phyloP scores from a whole-genome alignment of 441 rosid genomes.

The Jatropha podagrica region DNA sequence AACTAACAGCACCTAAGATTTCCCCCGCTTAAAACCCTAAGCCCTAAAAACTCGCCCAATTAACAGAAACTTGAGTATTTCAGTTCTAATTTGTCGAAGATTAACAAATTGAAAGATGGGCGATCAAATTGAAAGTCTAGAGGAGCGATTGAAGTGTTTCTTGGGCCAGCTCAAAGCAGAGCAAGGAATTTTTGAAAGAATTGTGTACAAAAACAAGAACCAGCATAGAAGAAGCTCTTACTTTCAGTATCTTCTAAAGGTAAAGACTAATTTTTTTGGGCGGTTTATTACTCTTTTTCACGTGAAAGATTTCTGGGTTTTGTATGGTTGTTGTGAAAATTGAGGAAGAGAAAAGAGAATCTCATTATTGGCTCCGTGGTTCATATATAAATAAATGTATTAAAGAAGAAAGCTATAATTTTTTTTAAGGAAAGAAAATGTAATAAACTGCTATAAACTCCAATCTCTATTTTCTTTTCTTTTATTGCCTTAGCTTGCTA shows the following conservation, averaged over 20 bases:
- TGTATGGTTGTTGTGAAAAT: background rate
- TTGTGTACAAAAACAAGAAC: conserved; percentile 88
- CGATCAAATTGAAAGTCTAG: conserved; percentile 35
- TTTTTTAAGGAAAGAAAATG: background rate
- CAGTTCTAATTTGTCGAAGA: background rate
- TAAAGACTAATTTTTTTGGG: conserved; percentile 17
- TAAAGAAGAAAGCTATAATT: background rate
- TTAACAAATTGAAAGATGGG: conserved; percentile 29
- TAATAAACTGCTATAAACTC: background rate
- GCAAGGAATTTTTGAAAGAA: conserved; percentile 63
- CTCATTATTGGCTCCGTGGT: background rate
- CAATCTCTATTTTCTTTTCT: background rate
- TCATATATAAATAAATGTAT: background rate
- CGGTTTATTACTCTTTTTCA: background rate
- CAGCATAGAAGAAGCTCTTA: conserved; percentile 88
- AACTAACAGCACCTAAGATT: too few species aligned
- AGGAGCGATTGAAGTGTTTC: conserved; percentile 60
- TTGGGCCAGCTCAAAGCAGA: conserved; percentile 55
- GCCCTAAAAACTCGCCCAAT: background rate
- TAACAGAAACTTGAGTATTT: conserved; percentile 1
- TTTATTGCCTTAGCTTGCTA: background rate
- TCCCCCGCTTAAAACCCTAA: too few species aligned
- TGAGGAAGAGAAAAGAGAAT: too few species aligned
- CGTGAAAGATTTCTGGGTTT: conserved; percentile 1
- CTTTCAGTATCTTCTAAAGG: conserved; percentile 85